Evolutionary conservation across 306 rosid species (phyloP), one percentile per base, ranked within the genome.

Genomic region (Styphnolobium japonicum): DNA sequence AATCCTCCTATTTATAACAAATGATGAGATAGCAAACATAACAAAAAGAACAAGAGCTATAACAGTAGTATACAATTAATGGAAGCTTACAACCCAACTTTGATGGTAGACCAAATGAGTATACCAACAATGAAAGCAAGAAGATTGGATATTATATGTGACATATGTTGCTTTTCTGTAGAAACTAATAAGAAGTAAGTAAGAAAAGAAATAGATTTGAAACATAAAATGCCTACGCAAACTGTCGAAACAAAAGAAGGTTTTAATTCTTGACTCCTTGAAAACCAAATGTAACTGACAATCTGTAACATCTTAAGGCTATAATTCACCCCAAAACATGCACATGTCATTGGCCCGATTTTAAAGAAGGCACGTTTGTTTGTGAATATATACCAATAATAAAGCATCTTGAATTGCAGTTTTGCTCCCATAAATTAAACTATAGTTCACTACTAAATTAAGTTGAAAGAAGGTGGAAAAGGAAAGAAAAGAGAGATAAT

Each of bases 231-330:
- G 6, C 27, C 27, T 14, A 40, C 18, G n/a, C 42, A 66, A 83
- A 62, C 34, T 4, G 64, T 40, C 80, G 78, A 71, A 33, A 71
- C 48, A 83, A 78, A 64, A 51, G 2, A 64, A 58, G 18, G 19
- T 31, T 78, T 7, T 58, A 66, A 16, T 51, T 75, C 49, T 42
- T 31, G 68, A 31, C 73, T 74, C 68, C 31, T 74, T 39, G 15
- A 83, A 73, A 29, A 70, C 69, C 49, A 64, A 55, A 40, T 22
- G 18, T 48, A 78, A 67, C 58, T 73, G 21, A 39, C 29, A 45
- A 52, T 16, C 53, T 15, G 37, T 71, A 49, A 68, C 72, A 46
- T 60, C 46, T 57, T 53, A 33, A 22, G 49, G 18, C 71, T 33
- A 63, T 34, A 19, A 58, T 19, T 65, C 53, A 60, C 22, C n/a